Evolutionary conservation across 75 land plant genomes (phyloP).

Genomic region (Sequoiadendron giganteum): DNA sequence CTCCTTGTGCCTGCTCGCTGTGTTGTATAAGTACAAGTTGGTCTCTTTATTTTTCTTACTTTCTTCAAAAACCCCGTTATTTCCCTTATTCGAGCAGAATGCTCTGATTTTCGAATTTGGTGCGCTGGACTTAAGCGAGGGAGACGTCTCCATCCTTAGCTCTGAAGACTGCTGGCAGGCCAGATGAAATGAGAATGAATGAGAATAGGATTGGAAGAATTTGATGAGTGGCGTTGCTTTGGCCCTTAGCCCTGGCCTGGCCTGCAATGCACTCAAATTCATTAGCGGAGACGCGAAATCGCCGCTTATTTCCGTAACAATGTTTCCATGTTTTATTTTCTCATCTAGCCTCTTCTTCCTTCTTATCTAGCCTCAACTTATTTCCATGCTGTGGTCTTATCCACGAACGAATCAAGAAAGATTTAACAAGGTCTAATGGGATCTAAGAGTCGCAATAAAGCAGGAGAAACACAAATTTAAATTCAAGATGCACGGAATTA

Average conservation of each 20-base stretch:
- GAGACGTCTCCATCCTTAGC: neutral
- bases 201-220: neutral
- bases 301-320: neutral
- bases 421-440: no score
- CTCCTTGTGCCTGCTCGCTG: slow-evolving; percentile 77
- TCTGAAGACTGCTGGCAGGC: neutral
- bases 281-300: neutral
- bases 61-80: neutral
- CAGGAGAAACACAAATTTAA: no score
- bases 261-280: neutral
- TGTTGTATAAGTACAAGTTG: slow-evolving; percentile 59
- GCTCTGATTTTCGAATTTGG: neutral
- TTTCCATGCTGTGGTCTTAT: no score
- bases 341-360: neutral
- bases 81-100: neutral
- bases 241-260: neutral
- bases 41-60: neutral
- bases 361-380: neutral
- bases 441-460: no score
- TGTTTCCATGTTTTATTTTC: neutral
- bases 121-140: neutral
- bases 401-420: no score
- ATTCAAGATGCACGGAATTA: no score
- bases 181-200: neutral
- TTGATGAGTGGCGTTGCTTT: neutral